Evolutionary conservation across 805 yeast genomes (phyloP).

Genomic region (Metschnikowia anglica): DNA sequence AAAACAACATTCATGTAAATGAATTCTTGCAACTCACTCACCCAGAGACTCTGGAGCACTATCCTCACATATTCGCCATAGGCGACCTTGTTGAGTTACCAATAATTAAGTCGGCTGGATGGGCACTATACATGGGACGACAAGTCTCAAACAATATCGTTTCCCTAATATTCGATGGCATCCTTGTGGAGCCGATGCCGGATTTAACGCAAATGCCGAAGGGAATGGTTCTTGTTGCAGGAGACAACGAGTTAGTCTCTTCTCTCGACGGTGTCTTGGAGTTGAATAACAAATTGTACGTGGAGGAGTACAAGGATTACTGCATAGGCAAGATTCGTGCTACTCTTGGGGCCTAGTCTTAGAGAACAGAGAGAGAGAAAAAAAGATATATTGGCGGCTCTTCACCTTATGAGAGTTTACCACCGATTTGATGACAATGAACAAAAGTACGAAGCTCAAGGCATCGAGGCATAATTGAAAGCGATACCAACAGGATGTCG

Average conservation of each 20-base stretch:
- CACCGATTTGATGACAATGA: too few relatives aligned
- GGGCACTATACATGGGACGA: conserved; percentile 46
- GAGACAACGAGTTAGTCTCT: conserved; percentile 38
- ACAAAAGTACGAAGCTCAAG: too few relatives aligned
- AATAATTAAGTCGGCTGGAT: conserved; percentile 45
- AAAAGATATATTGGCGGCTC: too few relatives aligned
- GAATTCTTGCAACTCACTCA: conserved; percentile 35
- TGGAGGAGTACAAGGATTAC: conserved; percentile 41
- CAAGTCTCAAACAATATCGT: conserved; percentile 39
- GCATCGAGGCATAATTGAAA: too few relatives aligned
- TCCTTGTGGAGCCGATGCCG: conserved; percentile 35
- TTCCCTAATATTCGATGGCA: conserved; percentile 28
- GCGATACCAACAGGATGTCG: too few relatives aligned
- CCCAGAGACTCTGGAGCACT: conserved; percentile 15
- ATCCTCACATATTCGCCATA: conserved; percentile 32
- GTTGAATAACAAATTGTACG: conserved; percentile 33
- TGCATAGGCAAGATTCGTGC: conserved; percentile 42
- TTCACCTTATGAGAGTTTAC: too few relatives aligned
- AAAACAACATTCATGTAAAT: conserved; percentile 35
- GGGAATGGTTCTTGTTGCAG: conserved; percentile 45
- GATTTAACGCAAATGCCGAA: conserved; percentile 34
- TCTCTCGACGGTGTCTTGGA: conserved; percentile 37
- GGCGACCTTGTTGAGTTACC: conserved; percentile 43
- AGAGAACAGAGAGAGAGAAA: not conserved
- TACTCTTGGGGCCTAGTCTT: conserved; percentile 28